These are phyloP conservation scores for Mucor mucedo DNA, from an alignment of 371 early-diverging fungal genomes.

Conservation along the genomic window DNA sequence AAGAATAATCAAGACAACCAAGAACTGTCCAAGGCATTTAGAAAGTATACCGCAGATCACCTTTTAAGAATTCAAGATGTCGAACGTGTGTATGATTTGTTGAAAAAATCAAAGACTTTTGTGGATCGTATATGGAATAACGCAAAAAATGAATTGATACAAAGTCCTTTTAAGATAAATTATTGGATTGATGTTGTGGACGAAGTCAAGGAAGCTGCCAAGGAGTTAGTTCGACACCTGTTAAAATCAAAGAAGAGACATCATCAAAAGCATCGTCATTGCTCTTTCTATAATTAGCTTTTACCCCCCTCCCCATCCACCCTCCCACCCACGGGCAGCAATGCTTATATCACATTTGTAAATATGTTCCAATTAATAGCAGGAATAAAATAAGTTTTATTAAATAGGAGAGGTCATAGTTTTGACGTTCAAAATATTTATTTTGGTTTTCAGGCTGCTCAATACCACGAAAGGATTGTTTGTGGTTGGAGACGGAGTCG, in stretches of 20 bases:
- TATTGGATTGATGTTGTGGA: constrained; percentile 23
- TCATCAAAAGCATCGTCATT: neutral
- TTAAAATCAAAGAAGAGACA: too few relatives aligned
- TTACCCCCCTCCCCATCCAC: neutral
- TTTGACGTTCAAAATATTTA: too few relatives aligned
- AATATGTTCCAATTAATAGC: neutral
- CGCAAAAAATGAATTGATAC: constrained; percentile 16
- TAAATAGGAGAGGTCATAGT: too few relatives aligned
- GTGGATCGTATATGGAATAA: constrained; percentile 18
- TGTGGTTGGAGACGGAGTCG: too few relatives aligned
- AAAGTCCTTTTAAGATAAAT: constrained; percentile 12
- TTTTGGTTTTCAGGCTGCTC: too few relatives aligned
- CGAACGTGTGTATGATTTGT: constrained; percentile 8
- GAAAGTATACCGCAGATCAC: constrained; percentile 9
- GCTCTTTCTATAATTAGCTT: neutral
- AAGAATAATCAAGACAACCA: neutral
- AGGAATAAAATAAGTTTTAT: too few relatives aligned
- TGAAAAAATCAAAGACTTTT: constrained; percentile 1
- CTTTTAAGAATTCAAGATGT: constrained; percentile 4
- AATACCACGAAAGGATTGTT: too few relatives aligned
- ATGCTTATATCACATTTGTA: neutral
- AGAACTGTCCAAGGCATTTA: constrained; percentile 4
- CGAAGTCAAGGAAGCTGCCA: constrained; percentile 19
- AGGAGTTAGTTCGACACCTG: constrained; percentile 3
- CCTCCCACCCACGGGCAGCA: neutral